Base-by-base conservation (phyloP, 2,329 filamentous ascomycete genomes). In the Fusarium abutilonis region DNA sequence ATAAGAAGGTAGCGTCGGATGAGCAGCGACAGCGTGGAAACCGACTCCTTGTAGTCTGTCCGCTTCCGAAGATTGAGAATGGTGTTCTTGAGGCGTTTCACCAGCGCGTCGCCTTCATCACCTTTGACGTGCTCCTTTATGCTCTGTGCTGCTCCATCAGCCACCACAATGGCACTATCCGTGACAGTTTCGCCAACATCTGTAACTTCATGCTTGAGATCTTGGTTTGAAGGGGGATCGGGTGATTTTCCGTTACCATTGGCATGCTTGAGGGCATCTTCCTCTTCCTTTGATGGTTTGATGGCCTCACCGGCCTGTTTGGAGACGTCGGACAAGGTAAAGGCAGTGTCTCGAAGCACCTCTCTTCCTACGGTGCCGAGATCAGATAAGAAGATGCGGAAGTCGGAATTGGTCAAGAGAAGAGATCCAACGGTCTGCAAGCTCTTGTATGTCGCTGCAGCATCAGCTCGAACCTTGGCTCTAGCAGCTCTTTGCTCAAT, bases 381-480 rank as follows among this genome's bases (percentile, higher is more conserved):
- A 70, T 98, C 94, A 10, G 89, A 86, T 40, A 97, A 79, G 69
- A 98, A 93, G 7, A 93, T 82, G 35, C 93, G 88, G 74, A 98
- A 97, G 70, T 97, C 93, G 0, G 90, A 88, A 73, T 98, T 98
- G 13, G 91, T 92, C 39, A 98, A 80, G 1, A 97, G 83, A n/a
- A 98, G 80, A 4, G 89, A 90, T 28, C 90, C 89, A 0, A 98
- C 86, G 0, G 93, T 97, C 55, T 88, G 89, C 43, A 97, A 78
- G 73, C 93, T 97, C 71, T 90, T 83, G 70, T 93, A 93, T 14
- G 91, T 71, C 1, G 76, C 76, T 6, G 71, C 67, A 8, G 63
- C 69, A 46, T 77, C 72, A n/a, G 74, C 74, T 56, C 69, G 73
- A 31, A 71, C 71, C 49, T 71, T 76, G 57, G 70, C 69, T 3